phyloP scores from a whole-genome alignment of 495 filamentous ascomycete genomes.

The Tuber microsphaerosporum region DNA sequence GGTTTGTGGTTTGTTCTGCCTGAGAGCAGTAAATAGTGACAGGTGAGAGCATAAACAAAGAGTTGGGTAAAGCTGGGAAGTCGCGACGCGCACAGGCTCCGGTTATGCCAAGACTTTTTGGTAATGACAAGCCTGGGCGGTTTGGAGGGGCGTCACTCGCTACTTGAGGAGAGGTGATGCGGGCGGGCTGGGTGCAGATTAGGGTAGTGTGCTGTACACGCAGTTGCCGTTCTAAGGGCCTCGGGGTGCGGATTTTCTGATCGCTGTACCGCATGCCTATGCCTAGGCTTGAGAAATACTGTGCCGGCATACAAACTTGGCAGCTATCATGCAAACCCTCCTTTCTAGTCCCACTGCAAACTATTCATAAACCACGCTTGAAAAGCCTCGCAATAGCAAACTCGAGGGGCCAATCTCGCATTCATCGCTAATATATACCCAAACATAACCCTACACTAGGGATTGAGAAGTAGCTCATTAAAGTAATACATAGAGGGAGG shows the following conservation, averaged over 20 bases:
- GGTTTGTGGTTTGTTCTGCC: conserved; percentile 1
- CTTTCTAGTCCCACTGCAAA: background rate
- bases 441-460: background rate
- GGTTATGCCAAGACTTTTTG: conserved; percentile 7
- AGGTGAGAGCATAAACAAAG: conserved; percentile 14
- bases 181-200: background rate
- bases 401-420: background rate
- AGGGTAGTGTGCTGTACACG: background rate
- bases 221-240: background rate
- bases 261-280: background rate
- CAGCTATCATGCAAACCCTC: background rate
- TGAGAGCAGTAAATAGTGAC: background rate
- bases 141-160: background rate
- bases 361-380: background rate
- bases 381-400: background rate
- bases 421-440: background rate
- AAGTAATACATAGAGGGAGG: background rate
- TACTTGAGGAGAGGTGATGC: background rate
- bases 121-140: background rate
- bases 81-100: conserved; percentile 11
- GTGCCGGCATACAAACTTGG: background rate
- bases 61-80: background rate
- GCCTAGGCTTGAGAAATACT: background rate
- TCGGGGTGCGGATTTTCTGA: background rate
- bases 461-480: background rate